Percentiles rank a stretch among this genome's conserved stretches.
Evolutionary conservation across 1,284 basidiomycete genomes (phyloP).

Genomic region (Pseudozyma sp.): DNA sequence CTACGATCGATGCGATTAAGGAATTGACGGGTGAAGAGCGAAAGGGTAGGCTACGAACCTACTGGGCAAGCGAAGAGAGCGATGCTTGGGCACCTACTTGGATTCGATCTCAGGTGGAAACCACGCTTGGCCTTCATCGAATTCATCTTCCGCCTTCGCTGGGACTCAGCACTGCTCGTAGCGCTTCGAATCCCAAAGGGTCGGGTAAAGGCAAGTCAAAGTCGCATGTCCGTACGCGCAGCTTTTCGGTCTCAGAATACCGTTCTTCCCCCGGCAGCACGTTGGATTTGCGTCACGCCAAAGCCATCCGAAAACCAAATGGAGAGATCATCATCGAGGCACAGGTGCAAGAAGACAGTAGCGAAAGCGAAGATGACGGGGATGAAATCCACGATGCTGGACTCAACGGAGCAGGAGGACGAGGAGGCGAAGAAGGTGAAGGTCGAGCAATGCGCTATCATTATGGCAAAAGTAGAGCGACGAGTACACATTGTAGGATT

Average conservation of each 20-base stretch:
- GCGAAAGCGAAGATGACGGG: slow-evolving; percentile 18
- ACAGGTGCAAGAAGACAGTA: slow-evolving; percentile 20
- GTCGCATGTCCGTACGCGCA: slow-evolving; percentile 27
- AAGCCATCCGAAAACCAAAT: slow-evolving; percentile 35
- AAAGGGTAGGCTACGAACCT: slow-evolving; percentile 13
- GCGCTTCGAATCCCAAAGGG: neutral
- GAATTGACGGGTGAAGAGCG: slow-evolving; percentile 13
- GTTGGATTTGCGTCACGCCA: slow-evolving; percentile 27
- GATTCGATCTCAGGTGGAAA: slow-evolving; percentile 48
- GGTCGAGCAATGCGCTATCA: slow-evolving; percentile 16
- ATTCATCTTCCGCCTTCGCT: slow-evolving; percentile 22
- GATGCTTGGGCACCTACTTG: slow-evolving; percentile 50
- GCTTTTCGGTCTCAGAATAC: slow-evolving; percentile 39
- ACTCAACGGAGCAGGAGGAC: neutral
- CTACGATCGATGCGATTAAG: slow-evolving; percentile 17
- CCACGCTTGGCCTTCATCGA: slow-evolving; percentile 22
- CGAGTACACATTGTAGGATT: slow-evolving; percentile 44
- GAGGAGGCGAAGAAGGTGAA: neutral
- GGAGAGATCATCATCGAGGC: slow-evolving; percentile 54
- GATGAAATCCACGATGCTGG: too few relatives aligned
- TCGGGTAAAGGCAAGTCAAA: neutral
- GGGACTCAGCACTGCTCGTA: neutral
- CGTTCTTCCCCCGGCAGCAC: slow-evolving; percentile 24
- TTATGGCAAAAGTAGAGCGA: slow-evolving; percentile 19
- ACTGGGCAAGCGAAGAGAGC: slow-evolving; percentile 30